Base-by-base conservation (phyloP, 495 filamentous ascomycete genomes). In the Extremus antarcticus region DNA sequence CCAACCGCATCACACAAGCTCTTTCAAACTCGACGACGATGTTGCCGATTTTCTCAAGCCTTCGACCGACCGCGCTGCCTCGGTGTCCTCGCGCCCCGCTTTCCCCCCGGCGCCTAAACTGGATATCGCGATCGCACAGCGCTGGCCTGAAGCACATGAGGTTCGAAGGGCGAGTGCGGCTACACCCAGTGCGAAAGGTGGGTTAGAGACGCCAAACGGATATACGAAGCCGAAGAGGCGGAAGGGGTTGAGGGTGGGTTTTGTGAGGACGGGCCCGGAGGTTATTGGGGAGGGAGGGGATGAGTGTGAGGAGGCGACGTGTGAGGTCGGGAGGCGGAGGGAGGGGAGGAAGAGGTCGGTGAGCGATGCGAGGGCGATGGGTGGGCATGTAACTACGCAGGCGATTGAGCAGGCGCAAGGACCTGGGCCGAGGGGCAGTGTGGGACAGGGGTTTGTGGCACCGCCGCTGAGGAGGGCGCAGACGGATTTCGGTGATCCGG, bases 221-320 rank as follows among this genome's bases (percentile, higher is more conserved):
- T 61, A 38, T 32, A 47, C 47, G 51, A 63, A 58, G 25, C 50
- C 61, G 24, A 58, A 70, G 49, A 71, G 73, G 43, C 74, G 73
- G 55, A 86, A 86, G 63, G 81, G 81, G 2, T 69, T 91, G 55
- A 68, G 67, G 17, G 88, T 94, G n/a, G 77, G 74, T 43, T 95
- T 94, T 63, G 77, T 71, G 8, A 74, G 83, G 48, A 74, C 68
- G 20, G 71, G 71, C 54, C 87, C 88, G 16, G 85, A 87, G 35
- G 64, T 94, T 48, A 94, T 95, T 67, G 90, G 90, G 22, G 80
- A 87, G 62, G 90, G 90, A 21, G 90, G 90, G 15, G 89, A 94
- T 68, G 88, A 94, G 58, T 80, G 83, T 41, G 82, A 86, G 38
- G 68, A 71, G 2, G 84, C 85, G 4, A 77, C 81, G 0, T 72